Evolutionary conservation across 768 basidiomycete genomes (phyloP).

Genomic region (Lactarius evosmus): DNA sequence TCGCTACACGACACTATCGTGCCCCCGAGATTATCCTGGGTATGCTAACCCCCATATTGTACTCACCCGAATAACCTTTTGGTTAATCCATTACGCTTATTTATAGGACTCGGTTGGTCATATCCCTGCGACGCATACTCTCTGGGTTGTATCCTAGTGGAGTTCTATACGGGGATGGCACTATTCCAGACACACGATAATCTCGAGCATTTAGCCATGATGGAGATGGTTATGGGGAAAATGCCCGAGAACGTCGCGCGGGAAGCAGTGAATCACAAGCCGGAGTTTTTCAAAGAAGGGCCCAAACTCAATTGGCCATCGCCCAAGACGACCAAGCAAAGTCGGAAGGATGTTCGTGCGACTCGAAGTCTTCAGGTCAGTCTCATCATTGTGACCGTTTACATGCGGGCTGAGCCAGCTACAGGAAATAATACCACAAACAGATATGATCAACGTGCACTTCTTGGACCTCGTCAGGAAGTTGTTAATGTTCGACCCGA

Average conservation of each 20-base stretch:
- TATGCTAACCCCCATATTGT: constrained; percentile 37
- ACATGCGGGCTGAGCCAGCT: constrained; percentile 3
- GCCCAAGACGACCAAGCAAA: constrained; percentile 81
- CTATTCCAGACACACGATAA: constrained; percentile 99
- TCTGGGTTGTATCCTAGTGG: constrained; percentile 96
- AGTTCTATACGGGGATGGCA: constrained; percentile 96
- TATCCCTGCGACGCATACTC: constrained; percentile 99
- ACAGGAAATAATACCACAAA: constrained; percentile 82
- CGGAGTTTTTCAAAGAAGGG: constrained; percentile 91
- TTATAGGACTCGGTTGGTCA: constrained; percentile 90
- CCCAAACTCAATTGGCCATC: constrained; percentile 90
- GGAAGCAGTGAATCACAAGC: constrained; percentile 71
- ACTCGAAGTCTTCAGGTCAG: constrained; percentile 74
- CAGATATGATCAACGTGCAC: constrained; percentile 66
- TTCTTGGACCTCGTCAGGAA: constrained; percentile 87
- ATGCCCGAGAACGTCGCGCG: constrained; percentile 87
- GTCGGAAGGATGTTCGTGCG: constrained; percentile 89
- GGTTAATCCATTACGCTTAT: constrained; percentile 5
- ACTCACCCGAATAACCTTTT: background rate
- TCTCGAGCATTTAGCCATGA: constrained; percentile 98
- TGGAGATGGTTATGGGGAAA: constrained; percentile 99
- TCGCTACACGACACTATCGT: constrained; percentile 96
- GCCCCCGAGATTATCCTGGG: constrained; percentile 99
- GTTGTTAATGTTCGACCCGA: constrained; percentile 87
- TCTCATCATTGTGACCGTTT: constrained; percentile 20